These are phyloP conservation scores for Clarireedia sp. DNA, from an alignment of 2,329 filamentous ascomycete genomes.

Conservation along the genomic window DNA sequence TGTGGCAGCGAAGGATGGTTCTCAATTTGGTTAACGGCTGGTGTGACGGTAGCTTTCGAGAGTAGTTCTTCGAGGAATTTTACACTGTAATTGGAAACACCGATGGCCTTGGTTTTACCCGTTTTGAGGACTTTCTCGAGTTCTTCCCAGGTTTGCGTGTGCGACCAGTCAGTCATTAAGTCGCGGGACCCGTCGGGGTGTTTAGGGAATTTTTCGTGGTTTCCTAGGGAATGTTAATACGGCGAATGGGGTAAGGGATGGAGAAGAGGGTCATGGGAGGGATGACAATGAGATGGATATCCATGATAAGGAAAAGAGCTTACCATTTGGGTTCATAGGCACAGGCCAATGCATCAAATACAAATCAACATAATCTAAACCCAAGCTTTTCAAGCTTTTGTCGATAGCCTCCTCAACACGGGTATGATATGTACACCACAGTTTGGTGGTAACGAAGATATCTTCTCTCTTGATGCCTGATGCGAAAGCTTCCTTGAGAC, in stretches of 20 bases:
- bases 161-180: constrained; percentile 59
- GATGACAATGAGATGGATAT: background rate
- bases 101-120: constrained; percentile 46
- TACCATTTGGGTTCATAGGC: constrained; percentile 69
- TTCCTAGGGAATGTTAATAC: constrained; percentile 36
- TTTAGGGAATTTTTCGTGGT: constrained; percentile 68
- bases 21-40: constrained; percentile 53
- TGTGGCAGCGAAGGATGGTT: constrained; percentile 51
- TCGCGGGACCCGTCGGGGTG: constrained; percentile 66
- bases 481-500: constrained; percentile 60
- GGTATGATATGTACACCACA: constrained; percentile 68
- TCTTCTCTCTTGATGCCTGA: constrained; percentile 57
- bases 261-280: background rate
- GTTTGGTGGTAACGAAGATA: constrained; percentile 59
- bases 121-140: constrained; percentile 59
- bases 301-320: background rate
- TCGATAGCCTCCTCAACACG: constrained; percentile 62
- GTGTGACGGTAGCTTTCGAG: constrained; percentile 37
- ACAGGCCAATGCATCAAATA: constrained; percentile 80
- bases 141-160: constrained; percentile 69
- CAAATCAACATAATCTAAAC: constrained; percentile 74
- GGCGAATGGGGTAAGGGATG: background rate
- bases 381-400: constrained; percentile 64
- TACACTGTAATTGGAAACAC: constrained; percentile 35
- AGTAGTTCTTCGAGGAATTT: constrained; percentile 31